A percentile compares a stretch with the other conserved stretches of the same genome.
Conservation (phyloP, 306 rosid genomes). For the Vachellia pachyceras region DNA sequence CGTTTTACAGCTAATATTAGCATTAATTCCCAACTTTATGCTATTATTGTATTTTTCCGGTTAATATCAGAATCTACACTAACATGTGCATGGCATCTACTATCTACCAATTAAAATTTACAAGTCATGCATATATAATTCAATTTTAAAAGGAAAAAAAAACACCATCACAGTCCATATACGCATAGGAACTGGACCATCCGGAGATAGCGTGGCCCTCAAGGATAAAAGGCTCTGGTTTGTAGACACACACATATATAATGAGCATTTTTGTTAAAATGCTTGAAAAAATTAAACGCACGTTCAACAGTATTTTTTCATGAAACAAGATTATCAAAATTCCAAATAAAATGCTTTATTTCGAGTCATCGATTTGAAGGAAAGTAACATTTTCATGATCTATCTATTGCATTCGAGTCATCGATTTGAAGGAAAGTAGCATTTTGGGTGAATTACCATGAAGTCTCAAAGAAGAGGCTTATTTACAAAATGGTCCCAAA, state of each 20-base stretch:
- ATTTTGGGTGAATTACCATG: too few relatives aligned
- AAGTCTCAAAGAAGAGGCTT: too few relatives aligned
- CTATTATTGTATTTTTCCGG: neutral
- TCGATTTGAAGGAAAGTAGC: too few relatives aligned
- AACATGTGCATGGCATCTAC: neutral
- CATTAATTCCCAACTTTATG: neutral
- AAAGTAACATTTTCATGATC: neutral
- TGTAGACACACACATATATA: neutral
- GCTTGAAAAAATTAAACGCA: too few relatives aligned
- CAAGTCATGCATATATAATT: neutral
- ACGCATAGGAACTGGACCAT: conserved; percentile 42
- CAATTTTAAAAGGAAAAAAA: too few relatives aligned
- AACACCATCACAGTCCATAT: conserved; percentile 11
- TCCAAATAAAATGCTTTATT: neutral
- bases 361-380: neutral
- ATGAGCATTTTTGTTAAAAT: too few relatives aligned
- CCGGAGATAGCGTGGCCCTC: conserved; percentile 32
- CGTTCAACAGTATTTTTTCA: too few relatives aligned
- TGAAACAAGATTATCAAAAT: too few relatives aligned
- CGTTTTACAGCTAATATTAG: neutral
- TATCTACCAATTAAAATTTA: neutral
- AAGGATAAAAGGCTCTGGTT: conserved; percentile 6
- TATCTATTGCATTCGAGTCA: neutral
- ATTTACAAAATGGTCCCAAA: too few relatives aligned
- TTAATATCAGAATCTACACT: neutral